A percentile compares a stretch with the other conserved stretches of the same genome.
phyloP scores from a whole-genome alignment of 441 rosid species.

The Capsella rubella region DNA sequence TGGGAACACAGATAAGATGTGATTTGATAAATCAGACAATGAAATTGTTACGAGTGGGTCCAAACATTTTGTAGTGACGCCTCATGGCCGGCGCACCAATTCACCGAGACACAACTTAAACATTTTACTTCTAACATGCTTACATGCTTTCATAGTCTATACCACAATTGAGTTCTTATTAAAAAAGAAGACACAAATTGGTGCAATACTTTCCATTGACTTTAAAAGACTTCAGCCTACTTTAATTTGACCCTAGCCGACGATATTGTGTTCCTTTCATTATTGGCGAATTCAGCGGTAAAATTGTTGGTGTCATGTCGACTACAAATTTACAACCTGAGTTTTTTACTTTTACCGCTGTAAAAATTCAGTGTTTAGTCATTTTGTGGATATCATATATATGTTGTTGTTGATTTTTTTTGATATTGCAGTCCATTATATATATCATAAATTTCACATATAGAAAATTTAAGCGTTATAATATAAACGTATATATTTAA shows the following conservation, averaged over 20 bases:
- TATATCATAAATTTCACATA: background rate
- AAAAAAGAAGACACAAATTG: background rate
- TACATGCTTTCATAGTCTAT: slow-evolving; percentile 37
- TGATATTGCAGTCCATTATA: background rate
- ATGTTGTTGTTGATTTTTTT: too few relatives aligned
- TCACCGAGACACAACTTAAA: slow-evolving; percentile 37
- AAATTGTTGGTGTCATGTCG: background rate
- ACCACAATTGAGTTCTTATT: slow-evolving; percentile 35
- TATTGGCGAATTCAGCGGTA: background rate
- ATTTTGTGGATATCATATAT: background rate
- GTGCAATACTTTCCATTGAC: slow-evolving; percentile 26
- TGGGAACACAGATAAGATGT: slow-evolving; percentile 33
- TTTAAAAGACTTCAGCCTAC: slow-evolving; percentile 5
- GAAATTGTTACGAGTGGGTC: slow-evolving; percentile 41
- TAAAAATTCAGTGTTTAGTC: background rate
- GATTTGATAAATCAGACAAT: slow-evolving; percentile 44
- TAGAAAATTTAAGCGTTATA: background rate
- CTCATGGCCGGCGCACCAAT: slow-evolving; percentile 47
- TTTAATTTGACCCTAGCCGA: slow-evolving; percentile 5
- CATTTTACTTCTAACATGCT: slow-evolving; percentile 29
- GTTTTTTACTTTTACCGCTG: background rate
- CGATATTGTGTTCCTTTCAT: slow-evolving; percentile 9
- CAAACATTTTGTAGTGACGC: slow-evolving; percentile 49
- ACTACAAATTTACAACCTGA: background rate
- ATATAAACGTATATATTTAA: too few relatives aligned